These are phyloP conservation scores for Diplosphaera chodatii DNA, from an alignment of 139 green algal species.

Conservation along the genomic window DNA sequence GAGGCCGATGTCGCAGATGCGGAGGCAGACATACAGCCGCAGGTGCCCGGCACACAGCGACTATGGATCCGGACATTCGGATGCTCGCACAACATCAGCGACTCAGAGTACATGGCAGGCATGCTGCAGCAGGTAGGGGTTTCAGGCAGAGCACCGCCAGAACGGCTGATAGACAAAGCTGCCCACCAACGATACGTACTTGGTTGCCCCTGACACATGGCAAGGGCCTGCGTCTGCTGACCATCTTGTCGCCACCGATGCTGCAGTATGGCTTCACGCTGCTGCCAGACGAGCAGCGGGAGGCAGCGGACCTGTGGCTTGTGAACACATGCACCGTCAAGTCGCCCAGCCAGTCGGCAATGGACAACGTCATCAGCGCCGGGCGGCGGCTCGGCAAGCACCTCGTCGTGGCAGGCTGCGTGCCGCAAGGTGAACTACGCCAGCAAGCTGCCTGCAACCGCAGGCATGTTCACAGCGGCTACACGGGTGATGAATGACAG, in stretches of 20 bases:
- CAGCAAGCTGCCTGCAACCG: no score
- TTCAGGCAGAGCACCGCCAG: no score
- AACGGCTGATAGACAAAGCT: no score
- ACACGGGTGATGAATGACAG: neutral
- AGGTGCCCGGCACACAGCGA: neutral
- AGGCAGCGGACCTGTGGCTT: conserved; percentile 72
- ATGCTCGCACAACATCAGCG: conserved; percentile 70
- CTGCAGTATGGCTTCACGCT: conserved; percentile 74
- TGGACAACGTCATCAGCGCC: conserved; percentile 54
- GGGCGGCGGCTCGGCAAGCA: conserved; percentile 46
- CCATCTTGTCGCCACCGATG: no score
- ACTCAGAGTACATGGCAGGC: conserved; percentile 74
- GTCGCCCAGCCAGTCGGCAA: conserved; percentile 64
- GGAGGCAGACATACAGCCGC: neutral
- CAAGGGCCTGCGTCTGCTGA: no score
- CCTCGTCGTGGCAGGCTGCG: conserved; percentile 81
- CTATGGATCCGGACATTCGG: conserved; percentile 4
- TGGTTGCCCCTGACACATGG: no score
- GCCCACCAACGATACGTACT: no score
- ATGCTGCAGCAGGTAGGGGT: conserved; percentile 26
- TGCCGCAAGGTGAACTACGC: conserved; percentile 65
- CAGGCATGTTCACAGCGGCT: neutral
- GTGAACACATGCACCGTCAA: conserved; percentile 96
- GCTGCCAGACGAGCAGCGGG: conserved; percentile 45
- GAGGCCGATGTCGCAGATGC: neutral